Percentiles rank a stretch among this genome's conserved stretches.
Evolutionary conservation across 1,284 basidiomycete genomes (phyloP).

Genomic region (Baeospora myosura): DNA sequence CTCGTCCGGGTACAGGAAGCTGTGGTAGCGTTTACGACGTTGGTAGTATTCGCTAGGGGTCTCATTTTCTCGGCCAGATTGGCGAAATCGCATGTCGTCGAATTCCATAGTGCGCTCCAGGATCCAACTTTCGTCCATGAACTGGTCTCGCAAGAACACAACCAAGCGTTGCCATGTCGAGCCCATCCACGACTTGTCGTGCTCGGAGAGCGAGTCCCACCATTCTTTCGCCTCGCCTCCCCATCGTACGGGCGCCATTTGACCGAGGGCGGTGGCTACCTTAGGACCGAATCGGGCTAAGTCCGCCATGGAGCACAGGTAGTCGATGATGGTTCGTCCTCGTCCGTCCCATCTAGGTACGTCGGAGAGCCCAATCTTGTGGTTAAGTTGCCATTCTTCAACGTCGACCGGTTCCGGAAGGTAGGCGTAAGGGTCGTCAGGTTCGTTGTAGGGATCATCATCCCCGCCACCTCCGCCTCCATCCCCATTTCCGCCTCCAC

Average conservation of each 20-base stretch:
- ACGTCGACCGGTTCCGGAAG: too few relatives aligned
- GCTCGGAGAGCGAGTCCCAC: conserved; percentile 7
- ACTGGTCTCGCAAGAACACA: conserved; percentile 1
- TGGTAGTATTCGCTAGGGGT: not conserved
- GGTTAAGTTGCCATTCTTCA: conserved; percentile 13
- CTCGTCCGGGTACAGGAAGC: too few relatives aligned
- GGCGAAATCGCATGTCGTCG: conserved; percentile 10
- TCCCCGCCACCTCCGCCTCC: too few relatives aligned
- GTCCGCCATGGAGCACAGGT: conserved; percentile 4
- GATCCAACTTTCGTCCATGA: conserved; percentile 6
- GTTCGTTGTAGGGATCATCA: too few relatives aligned
- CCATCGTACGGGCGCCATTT: conserved; percentile 7
- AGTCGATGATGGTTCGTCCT: conserved; percentile 8
- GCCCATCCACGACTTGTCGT: not conserved
- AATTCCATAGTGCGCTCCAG: conserved; percentile 4
- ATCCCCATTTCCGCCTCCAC: too few relatives aligned
- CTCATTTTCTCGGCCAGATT: conserved; percentile 5
- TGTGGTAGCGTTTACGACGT: conserved; percentile 2
- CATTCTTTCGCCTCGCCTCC: conserved; percentile 5
- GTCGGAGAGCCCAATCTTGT: conserved; percentile 2
- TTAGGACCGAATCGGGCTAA: conserved; percentile 1
- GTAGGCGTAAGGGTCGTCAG: too few relatives aligned
- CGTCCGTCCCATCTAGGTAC: conserved; percentile 11
- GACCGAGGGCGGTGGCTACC: not conserved
- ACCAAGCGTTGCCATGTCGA: conserved; percentile 5